These are phyloP conservation scores for Colletotrichum trifolii DNA, from an alignment of 2,329 filamentous ascomycete genomes.

Conservation along the genomic window DNA sequence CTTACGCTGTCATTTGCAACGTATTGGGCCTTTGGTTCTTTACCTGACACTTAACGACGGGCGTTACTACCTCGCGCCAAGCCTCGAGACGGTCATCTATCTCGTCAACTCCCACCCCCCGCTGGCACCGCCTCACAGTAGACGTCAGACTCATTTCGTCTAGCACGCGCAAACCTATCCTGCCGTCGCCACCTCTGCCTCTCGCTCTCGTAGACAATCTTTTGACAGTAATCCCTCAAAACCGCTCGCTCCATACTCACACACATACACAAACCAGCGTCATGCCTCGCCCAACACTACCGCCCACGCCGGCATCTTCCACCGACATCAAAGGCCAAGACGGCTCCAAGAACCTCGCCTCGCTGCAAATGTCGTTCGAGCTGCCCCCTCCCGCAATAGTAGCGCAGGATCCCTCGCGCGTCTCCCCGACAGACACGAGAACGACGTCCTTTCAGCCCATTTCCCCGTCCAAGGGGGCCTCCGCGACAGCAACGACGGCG, in stretches of 20 bases:
- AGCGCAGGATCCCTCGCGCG: constrained; percentile 56
- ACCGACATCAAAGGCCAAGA: constrained; percentile 82
- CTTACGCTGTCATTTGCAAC: not conserved
- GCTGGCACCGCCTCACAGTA: constrained; percentile 20
- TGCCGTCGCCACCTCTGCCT: too few species aligned
- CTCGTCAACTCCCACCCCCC: constrained; percentile 12
- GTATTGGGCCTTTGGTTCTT: constrained; percentile 1
- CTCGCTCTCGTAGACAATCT: constrained; percentile 1
- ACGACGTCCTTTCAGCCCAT: constrained; percentile 40
- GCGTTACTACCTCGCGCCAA: constrained; percentile 16
- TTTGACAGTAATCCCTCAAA: constrained; percentile 10
- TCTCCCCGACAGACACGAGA: constrained; percentile 54
- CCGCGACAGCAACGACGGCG: constrained; percentile 38
- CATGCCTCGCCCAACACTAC: constrained; percentile 76
- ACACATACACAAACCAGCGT: constrained; percentile 27
- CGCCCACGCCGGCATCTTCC: constrained; percentile 82
- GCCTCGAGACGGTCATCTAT: constrained; percentile 7
- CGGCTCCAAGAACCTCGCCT: constrained; percentile 67
- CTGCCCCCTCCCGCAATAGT: constrained; percentile 80
- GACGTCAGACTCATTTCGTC: constrained; percentile 13
- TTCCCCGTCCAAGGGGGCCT: constrained; percentile 34
- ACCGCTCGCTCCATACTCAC: not conserved
- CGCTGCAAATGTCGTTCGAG: constrained; percentile 76
- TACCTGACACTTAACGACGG: not conserved
- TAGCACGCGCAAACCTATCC: not conserved